Conservation (phyloP, 495 filamentous ascomycete species). For the Hypoxylon subgilvum region DNA sequence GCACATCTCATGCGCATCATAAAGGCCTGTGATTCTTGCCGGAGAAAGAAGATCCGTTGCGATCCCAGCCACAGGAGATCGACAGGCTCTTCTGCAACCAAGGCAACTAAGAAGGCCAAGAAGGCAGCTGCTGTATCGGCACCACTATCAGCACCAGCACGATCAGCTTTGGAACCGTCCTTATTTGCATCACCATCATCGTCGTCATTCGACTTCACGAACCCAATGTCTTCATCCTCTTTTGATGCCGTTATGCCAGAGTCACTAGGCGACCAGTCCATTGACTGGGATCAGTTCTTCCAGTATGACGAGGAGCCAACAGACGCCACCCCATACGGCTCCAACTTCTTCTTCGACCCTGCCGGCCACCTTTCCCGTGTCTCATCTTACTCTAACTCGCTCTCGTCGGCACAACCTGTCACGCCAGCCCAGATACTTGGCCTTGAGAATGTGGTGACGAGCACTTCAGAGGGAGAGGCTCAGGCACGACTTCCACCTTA, state of each 20-base stretch:
- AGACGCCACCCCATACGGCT: conserved; percentile 37
- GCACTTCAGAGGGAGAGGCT: conserved; percentile 16
- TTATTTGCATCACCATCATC: neutral
- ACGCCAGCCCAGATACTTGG: conserved; percentile 38
- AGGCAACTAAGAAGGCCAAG: conserved; percentile 46
- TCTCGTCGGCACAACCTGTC: conserved; percentile 45
- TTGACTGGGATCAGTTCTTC: conserved; percentile 52
- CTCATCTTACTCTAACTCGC: conserved; percentile 37
- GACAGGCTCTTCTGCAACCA: conserved; percentile 41
- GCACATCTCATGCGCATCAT: conserved; percentile 64
- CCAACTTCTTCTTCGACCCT: conserved; percentile 49
- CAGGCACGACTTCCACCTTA: conserved; percentile 48
- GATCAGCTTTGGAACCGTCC: conserved; percentile 21
- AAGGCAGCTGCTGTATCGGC: conserved; percentile 40
- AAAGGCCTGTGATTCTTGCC: conserved; percentile 63
- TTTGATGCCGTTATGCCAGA: conserved; percentile 31
- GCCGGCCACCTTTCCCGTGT: conserved; percentile 46
- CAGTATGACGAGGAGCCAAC: conserved; percentile 45
- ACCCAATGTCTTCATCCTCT: conserved; percentile 8
- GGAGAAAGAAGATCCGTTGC: conserved; percentile 61
- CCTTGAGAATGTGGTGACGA: conserved; percentile 16
- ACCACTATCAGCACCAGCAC: conserved; percentile 30
- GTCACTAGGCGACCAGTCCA: conserved; percentile 21
- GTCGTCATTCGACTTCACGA: conserved; percentile 19
- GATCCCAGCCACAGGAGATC: conserved; percentile 58